A percentile compares a stretch with the other conserved stretches of the same genome.
These are phyloP conservation scores for Artemisia argyi DNA, from an alignment of 129 eudicot species.

Conservation along the genomic window DNA sequence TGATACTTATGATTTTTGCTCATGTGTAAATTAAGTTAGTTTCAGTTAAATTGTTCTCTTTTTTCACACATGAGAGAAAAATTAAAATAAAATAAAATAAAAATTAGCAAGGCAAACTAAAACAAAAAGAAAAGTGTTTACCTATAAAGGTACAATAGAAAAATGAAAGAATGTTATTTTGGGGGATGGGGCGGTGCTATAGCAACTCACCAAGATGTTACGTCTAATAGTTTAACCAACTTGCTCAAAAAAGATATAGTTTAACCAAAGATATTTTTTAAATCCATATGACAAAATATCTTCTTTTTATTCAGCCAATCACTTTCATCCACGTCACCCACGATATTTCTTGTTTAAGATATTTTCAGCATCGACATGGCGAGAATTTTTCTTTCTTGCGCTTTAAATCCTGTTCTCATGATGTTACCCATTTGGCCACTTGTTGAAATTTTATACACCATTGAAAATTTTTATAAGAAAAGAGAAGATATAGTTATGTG, in stretches of 20 bases:
- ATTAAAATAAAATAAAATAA: too few species aligned
- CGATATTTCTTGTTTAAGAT: not conserved
- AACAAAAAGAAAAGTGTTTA: too few species aligned
- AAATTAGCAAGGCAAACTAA: not conserved
- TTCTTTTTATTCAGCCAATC: slow-evolving; percentile 6
- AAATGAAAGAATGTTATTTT: not conserved
- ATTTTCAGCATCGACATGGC: slow-evolving; percentile 6
- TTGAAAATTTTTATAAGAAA: too few species aligned
- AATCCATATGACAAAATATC: slow-evolving; percentile 21
- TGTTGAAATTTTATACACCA: too few species aligned
- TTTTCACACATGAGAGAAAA: not conserved
- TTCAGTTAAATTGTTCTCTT: too few species aligned
- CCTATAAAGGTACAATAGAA: not conserved
- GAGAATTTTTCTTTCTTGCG: not conserved
- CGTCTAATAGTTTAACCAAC: not conserved
- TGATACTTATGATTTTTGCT: too few species aligned
- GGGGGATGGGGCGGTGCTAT: slow-evolving; percentile 16
- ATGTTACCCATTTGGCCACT: too few species aligned
- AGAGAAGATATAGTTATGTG: too few species aligned
- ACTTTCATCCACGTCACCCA: slow-evolving; percentile 16
- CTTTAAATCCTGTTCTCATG: not conserved
- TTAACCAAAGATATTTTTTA: slow-evolving; percentile 20
- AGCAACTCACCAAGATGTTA: slow-evolving; percentile 11
- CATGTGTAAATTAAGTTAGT: too few species aligned
- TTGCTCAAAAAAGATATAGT: too few species aligned